Percentiles rank a stretch among this genome's conserved stretches.
Evolutionary conservation across 495 filamentous ascomycete genomes (phyloP).

Genomic region (Trichoderma virens): DNA sequence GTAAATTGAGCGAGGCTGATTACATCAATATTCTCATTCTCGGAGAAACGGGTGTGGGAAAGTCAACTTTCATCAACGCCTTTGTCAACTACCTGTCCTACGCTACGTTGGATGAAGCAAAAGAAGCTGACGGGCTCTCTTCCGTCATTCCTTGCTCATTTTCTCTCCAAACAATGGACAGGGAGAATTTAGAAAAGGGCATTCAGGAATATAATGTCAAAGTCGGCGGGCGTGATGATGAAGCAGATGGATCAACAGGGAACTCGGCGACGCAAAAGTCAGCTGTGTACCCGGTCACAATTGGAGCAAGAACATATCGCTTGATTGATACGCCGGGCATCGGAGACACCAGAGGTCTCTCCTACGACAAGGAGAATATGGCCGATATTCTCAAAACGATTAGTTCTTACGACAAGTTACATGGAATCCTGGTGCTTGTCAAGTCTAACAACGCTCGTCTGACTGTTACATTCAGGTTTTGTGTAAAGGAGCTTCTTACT

Average conservation of each 20-base stretch:
- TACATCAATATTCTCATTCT: constrained; percentile 37
- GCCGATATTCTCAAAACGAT: constrained; percentile 29
- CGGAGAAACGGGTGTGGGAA: constrained; percentile 38
- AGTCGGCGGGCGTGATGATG: constrained; percentile 22
- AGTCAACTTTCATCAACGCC: constrained; percentile 41
- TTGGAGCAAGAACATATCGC: constrained; percentile 22
- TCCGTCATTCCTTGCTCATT: constrained; percentile 35
- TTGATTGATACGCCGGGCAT: constrained; percentile 42
- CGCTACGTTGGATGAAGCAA: constrained; percentile 28
- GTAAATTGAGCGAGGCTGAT: constrained; percentile 18
- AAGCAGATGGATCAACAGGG: constrained; percentile 27
- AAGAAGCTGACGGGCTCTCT: constrained; percentile 16
- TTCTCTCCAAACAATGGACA: constrained; percentile 23
- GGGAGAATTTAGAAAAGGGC: constrained; percentile 7
- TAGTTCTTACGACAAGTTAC: constrained; percentile 27
- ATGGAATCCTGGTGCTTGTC: constrained; percentile 41
- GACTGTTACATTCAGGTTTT: constrained; percentile 31
- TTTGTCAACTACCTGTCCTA: constrained; percentile 37
- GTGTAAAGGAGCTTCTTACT: constrained; percentile 35
- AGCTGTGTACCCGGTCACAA: constrained; percentile 23
- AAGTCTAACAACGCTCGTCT: constrained; percentile 35
- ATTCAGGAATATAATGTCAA: constrained; percentile 21
- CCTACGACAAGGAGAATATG: constrained; percentile 36
- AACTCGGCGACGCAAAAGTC: constrained; percentile 35
- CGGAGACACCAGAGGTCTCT: constrained; percentile 32